Conservation (phyloP, 2,329 filamentous ascomycete genomes). For the Claviceps sorghi region DNA sequence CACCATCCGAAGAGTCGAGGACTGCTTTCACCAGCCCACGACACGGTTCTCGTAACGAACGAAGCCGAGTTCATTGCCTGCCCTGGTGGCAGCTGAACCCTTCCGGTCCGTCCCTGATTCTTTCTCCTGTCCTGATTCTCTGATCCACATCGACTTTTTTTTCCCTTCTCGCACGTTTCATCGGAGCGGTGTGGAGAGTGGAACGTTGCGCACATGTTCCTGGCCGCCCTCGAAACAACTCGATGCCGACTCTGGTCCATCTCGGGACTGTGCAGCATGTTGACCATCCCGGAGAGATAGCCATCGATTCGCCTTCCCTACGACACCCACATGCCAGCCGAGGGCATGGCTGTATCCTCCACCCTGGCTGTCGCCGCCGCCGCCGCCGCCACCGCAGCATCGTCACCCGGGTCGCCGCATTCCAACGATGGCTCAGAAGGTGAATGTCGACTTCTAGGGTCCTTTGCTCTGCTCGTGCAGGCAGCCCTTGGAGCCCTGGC, state of each 20-base stretch:
- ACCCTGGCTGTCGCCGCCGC: slow-evolving; percentile 12
- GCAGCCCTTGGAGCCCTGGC: slow-evolving; percentile 72
- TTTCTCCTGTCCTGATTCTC: background rate
- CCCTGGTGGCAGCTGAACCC: background rate
- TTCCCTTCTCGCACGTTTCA: background rate
- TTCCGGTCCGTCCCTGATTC: background rate
- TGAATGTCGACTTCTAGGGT: slow-evolving; percentile 75
- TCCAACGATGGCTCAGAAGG: slow-evolving; percentile 39
- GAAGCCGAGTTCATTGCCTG: background rate
- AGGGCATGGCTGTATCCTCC: slow-evolving; percentile 6
- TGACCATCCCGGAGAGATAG: slow-evolving; percentile 1
- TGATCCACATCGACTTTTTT: background rate
- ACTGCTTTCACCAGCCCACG: background rate
- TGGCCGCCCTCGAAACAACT: background rate
- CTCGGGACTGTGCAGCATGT: slow-evolving; percentile 3
- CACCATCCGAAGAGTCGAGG: background rate
- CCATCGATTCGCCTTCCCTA: slow-evolving; percentile 8
- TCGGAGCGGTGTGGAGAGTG: background rate
- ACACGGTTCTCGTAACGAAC: background rate
- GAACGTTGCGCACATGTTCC: background rate
- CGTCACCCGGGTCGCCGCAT: slow-evolving; percentile 10
- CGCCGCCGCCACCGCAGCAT: slow-evolving; percentile 14
- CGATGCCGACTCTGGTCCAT: slow-evolving; percentile 3
- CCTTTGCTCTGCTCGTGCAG: slow-evolving; percentile 86
- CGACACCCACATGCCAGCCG: slow-evolving; percentile 2